A percentile compares a stretch with the other conserved stretches of the same genome.
phyloP scores from a whole-genome alignment of 2,329 filamentous ascomycete species.

The Magnaporthales sp. region DNA sequence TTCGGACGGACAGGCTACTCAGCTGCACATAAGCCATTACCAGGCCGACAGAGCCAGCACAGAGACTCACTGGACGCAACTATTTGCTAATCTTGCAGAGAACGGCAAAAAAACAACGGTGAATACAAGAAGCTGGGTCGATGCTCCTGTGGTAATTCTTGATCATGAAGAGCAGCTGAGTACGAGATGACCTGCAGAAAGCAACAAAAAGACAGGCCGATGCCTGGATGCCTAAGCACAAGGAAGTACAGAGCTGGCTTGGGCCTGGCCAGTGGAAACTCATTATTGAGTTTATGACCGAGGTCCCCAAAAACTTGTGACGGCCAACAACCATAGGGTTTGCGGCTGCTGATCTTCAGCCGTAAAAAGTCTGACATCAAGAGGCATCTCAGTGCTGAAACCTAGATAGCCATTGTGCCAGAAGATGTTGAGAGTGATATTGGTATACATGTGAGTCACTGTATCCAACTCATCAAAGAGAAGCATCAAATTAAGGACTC shows the following conservation, averaged over 20 bases:
- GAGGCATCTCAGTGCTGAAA: constrained; percentile 12
- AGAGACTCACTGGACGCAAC: neutral
- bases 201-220: constrained; percentile 12
- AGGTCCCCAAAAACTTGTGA: constrained; percentile 16
- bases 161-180: constrained; percentile 8
- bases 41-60: constrained; percentile 8
- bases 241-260: constrained; percentile 15
- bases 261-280: constrained; percentile 7
- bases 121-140: neutral
- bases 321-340: constrained; percentile 12
- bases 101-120: neutral
- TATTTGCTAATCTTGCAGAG: neutral
- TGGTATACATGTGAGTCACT: constrained; percentile 11
- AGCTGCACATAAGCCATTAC: constrained; percentile 10
- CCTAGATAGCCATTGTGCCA: constrained; percentile 10
- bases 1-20: neutral
- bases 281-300: constrained; percentile 18
- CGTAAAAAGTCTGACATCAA: constrained; percentile 19
- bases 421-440: constrained; percentile 20
- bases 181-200: constrained; percentile 7
- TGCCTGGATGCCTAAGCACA: constrained; percentile 14
- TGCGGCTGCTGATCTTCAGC: constrained; percentile 24
- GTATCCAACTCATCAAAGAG: constrained; percentile 1
- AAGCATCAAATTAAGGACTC: constrained; percentile 4
- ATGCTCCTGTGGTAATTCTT: neutral